These are phyloP conservation scores for Penicillium manginii DNA, from an alignment of 495 filamentous ascomycete genomes.

Conservation along the genomic window DNA sequence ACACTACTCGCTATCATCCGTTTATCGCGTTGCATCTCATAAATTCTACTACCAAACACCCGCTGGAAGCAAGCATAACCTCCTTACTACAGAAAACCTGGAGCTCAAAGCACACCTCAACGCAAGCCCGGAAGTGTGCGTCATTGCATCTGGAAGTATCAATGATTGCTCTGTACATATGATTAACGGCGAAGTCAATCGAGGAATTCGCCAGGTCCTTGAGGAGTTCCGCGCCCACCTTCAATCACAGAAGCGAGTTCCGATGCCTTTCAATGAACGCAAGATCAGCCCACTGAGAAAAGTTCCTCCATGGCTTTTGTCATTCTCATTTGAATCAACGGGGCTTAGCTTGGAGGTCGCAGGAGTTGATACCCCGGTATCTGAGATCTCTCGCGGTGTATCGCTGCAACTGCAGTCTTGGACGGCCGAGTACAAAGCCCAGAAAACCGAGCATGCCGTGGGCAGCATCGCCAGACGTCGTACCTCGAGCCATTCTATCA, in stretches of 20 bases:
- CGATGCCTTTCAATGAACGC: conserved; percentile 50
- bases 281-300: conserved; percentile 73
- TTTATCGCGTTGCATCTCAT: conserved; percentile 82
- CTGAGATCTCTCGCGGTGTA: conserved; percentile 74
- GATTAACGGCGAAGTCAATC: conserved; percentile 87
- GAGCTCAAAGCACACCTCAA: conserved; percentile 84
- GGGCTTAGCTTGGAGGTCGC: conserved; percentile 91
- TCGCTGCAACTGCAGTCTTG: conserved; percentile 87
- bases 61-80: conserved; percentile 76
- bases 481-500: conserved; percentile 60
- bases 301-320: conserved; percentile 80
- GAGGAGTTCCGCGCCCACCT: conserved; percentile 71
- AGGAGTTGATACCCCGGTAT: conserved; percentile 81
- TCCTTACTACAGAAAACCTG: conserved; percentile 81
- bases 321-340: conserved; percentile 82
- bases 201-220: conserved; percentile 89
- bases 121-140: conserved; percentile 82
- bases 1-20: conserved; percentile 83
- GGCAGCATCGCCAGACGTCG: conserved; percentile 57
- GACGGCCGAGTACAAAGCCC: conserved; percentile 87
- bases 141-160: conserved; percentile 76
- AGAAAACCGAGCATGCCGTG: conserved; percentile 68
- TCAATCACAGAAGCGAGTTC: conserved; percentile 62
- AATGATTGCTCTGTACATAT: conserved; percentile 89
- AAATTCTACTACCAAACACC: conserved; percentile 95